Evolutionary conservation across 2,329 filamentous ascomycete genomes (phyloP), one percentile per base, ranked within the genome.

Genomic region (Aphanocladium album): DNA sequence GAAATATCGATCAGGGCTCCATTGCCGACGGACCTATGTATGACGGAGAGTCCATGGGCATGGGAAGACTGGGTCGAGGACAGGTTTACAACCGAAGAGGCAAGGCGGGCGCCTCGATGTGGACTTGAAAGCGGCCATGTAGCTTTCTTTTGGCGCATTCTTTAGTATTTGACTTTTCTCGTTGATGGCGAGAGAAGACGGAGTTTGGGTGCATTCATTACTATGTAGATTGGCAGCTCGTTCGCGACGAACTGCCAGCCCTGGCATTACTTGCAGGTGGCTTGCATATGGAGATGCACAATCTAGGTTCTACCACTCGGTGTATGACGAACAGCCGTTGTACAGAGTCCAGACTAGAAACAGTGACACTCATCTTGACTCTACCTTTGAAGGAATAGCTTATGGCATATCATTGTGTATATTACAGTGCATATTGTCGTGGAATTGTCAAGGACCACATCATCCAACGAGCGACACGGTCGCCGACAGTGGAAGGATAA

Each of bases 11-110:
- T 37, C 65, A 69, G 1, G 30, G 27, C 2, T 43, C 63, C 5
- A 52, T 61, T 6, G 69, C 69, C 1, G 75, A 76, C n/a, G 67
- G 68, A 27, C 58, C 61, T 11, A 63, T 71, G 46, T 62, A 51
- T n/a, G 61, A 62, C 46, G 46, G 17, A 11, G 51, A 62, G 7
- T 6, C 37, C 4, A 45, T 62, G 14, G 23, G 58, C 6, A 50
- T 57, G 30, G 57, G 58, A 46, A 49, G 57, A 23, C 11, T 35
- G 14, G 19, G n/a, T 11, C 51, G 35, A 35, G 25, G 5, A 9
- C 35, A 25, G 3, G 14, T 17, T 8, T n/a, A 21, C n/a, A 43
- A 17, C 46, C 52, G 37, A 19, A 47, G 54, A 43, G 30, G 30
- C n/a, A 61, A 57, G 54, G 19, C 39, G 23, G 9, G 23, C 16